Evolutionary conservation across 257 asterid genomes (phyloP), one percentile per base, ranked within the genome.

Genomic region (Mentha longifolia): DNA sequence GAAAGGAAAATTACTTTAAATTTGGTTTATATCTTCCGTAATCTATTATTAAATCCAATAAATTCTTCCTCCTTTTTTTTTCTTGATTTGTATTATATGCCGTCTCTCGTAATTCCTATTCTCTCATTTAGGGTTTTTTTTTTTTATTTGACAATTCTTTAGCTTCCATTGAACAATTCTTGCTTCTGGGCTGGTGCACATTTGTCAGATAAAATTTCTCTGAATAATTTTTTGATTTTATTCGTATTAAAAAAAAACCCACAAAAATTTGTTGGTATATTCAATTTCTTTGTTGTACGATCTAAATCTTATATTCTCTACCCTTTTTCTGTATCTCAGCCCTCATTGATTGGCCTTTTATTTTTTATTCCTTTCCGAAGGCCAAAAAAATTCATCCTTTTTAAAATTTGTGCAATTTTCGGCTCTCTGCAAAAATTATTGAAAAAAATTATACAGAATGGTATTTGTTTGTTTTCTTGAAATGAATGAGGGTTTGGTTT

Each of bases 201-300:
- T 58, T 35, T 46, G 46, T 59, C 65, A 37, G 62, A 75, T 33
- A 20, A 20, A 31, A 22, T 55, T 12, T 66, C 12, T 31, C 13
- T 37, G 60, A 10, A 0, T 50, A 49, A 9, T 37, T 16, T 65
- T 12, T 22, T 8, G 33, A 31, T 65, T 59, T 4, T 33, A 20
- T 42, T 22, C 45, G 37, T 35, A 35, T 46, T 64, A 50, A 17
- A 22, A 17, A 22, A 67, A 68, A 65, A 71, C 82, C 80, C 74
- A 74, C 78, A 74, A 74, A 59, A 42, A 28, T n/a, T 64, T 82
- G 80, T 76, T 74, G 76, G 74, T 62, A 41, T 55, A 67, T 74
- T 60, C 66, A 13, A 74, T 55, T 61, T 49, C 45, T 17, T 60
- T 42, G 47, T 63, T 58, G 30, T 25, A 42, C 35, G 81, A 79